Percentiles rank a stretch among this genome's conserved stretches.
Conservation (phyloP, 2,329 filamentous ascomycete species). For the Harringtonia aguacate region DNA sequence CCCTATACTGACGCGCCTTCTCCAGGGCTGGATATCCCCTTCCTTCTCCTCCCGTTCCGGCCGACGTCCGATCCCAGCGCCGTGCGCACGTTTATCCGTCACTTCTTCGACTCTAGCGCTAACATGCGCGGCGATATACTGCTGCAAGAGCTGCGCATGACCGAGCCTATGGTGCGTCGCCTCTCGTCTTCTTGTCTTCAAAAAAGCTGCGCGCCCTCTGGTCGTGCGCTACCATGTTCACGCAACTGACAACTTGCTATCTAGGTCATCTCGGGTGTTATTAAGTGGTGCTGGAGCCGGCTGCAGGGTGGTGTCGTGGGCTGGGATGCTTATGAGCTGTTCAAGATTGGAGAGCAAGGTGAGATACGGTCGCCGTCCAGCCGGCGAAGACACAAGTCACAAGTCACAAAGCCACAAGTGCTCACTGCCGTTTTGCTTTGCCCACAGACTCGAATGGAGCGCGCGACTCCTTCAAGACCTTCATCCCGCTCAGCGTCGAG, state of each 20-base stretch:
- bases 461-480: conserved; percentile 88
- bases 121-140: conserved; percentile 59
- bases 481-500: conserved; percentile 88
- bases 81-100: conserved; percentile 82
- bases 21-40: conserved; percentile 79
- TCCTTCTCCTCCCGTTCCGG: conserved; percentile 87
- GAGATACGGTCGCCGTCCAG: no score
- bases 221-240: no score
- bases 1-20: neutral
- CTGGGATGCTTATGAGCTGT: conserved; percentile 95
- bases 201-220: no score
- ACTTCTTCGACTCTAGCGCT: conserved; percentile 70
- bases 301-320: conserved; percentile 84
- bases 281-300: conserved; percentile 98
- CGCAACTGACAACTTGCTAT: no score
- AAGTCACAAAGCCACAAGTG: neutral
- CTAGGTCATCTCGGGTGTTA: conserved; percentile 81
- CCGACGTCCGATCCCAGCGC: conserved; percentile 87
- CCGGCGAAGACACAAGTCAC: neutral
- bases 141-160: conserved; percentile 78
- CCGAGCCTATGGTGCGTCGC: conserved; percentile 74
- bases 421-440: neutral
- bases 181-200: neutral
- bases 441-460: conserved; percentile 86
- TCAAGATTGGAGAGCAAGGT: conserved; percentile 91